Evolutionary conservation across 352 stramenopile genomes (phyloP).

Genomic region (Phytopythium vexans): DNA sequence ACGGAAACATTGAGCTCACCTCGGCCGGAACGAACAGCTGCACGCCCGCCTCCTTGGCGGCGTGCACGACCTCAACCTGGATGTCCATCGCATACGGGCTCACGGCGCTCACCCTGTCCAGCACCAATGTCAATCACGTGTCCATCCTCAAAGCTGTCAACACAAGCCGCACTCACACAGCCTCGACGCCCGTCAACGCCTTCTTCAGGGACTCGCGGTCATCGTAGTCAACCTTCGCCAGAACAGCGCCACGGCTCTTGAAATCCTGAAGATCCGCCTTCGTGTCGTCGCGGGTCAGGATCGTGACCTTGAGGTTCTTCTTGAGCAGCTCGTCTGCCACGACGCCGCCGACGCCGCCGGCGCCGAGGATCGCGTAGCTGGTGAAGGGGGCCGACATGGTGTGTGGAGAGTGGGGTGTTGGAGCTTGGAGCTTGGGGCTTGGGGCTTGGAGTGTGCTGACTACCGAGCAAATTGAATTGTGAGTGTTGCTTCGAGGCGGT

Average conservation of each 20-base stretch:
- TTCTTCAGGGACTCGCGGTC: slow-evolving; percentile 10
- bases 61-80: slow-evolving; percentile 6
- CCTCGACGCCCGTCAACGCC: too few relatives aligned
- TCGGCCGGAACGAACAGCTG: slow-evolving; percentile 24
- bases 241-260: slow-evolving; percentile 9
- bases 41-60: slow-evolving; percentile 19
- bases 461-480: too few relatives aligned
- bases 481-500: too few relatives aligned
- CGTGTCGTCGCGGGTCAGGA: slow-evolving; percentile 12
- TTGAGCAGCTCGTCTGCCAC: slow-evolving; percentile 19
- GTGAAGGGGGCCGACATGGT: too few relatives aligned
- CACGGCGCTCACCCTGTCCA: slow-evolving; percentile 9
- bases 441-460: too few relatives aligned
- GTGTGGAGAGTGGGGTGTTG: too few relatives aligned
- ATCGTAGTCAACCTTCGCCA: slow-evolving; percentile 14
- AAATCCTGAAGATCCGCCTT: slow-evolving; percentile 19
- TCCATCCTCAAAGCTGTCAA: too few relatives aligned
- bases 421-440: too few relatives aligned
- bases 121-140: too few relatives aligned
- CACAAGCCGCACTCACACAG: too few relatives aligned
- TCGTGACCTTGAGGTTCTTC: slow-evolving; percentile 11
- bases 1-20: not conserved
- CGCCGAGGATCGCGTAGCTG: slow-evolving; percentile 20
- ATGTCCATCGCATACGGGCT: slow-evolving; percentile 10
- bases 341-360: slow-evolving; percentile 17